Evolutionary conservation across 2,329 filamentous ascomycete genomes (phyloP).

Genomic region (Paecilomyces formosus): DNA sequence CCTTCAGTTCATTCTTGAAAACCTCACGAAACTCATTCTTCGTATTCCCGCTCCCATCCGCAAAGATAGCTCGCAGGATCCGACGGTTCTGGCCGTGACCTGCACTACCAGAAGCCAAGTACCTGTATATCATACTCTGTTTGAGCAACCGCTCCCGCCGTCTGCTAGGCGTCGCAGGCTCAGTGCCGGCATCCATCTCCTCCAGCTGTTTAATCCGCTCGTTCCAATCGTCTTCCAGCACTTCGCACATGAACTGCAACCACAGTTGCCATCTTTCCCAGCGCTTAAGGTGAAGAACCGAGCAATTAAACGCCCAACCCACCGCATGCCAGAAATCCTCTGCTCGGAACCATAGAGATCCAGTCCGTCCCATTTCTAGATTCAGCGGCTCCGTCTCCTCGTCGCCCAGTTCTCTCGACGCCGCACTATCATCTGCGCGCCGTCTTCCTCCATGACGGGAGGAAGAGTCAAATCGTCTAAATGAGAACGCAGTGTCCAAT

Average conservation of each 20-base stretch:
- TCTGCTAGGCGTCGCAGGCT: conserved; percentile 2
- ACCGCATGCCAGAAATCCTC: conserved; percentile 84
- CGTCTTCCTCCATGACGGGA: conserved; percentile 24
- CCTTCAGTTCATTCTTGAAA: conserved; percentile 38
- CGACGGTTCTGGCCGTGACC: conserved; percentile 30
- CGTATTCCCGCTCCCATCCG: conserved; percentile 31
- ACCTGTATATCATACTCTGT: conserved; percentile 37
- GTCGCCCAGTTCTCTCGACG: conserved; percentile 15
- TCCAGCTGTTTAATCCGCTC: conserved; percentile 18
- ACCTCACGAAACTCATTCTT: conserved; percentile 38
- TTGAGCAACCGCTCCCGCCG: conserved; percentile 15
- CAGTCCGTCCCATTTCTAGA: conserved; percentile 53
- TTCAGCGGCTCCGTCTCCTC: conserved; percentile 48
- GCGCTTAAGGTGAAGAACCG: conserved; percentile 59
- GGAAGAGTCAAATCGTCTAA: conserved; percentile 38
- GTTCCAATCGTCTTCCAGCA: conserved; percentile 39
- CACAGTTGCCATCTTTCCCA: conserved; percentile 79
- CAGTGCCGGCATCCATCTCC: neutral
- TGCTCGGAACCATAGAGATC: conserved; percentile 66
- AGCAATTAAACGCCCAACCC: conserved; percentile 93
- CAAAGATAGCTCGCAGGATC: conserved; percentile 41
- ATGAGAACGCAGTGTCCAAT: conserved; percentile 65
- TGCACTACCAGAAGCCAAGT: conserved; percentile 24
- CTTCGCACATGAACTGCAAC: conserved; percentile 61
- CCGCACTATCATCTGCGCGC: conserved; percentile 13